Conservation (phyloP, 2,329 filamentous ascomycete species). For the Dactylellina leptospora region DNA sequence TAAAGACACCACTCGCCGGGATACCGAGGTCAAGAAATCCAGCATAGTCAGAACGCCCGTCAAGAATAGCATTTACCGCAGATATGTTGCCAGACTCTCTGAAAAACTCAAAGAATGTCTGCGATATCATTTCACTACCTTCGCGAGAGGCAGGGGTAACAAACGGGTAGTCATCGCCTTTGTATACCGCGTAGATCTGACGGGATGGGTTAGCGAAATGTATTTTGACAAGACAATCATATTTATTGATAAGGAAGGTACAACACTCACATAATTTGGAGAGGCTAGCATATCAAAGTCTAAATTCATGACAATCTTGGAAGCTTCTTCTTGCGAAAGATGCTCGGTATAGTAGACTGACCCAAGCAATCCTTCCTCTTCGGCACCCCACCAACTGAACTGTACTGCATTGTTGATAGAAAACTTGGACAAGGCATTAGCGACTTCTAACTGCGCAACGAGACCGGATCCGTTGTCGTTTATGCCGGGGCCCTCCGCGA, state of each 20-base stretch:
- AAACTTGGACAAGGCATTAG: slow-evolving; percentile 66
- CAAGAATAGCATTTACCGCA: slow-evolving; percentile 64
- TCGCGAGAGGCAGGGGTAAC: slow-evolving; percentile 55
- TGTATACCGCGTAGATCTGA: slow-evolving; percentile 65
- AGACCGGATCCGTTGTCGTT: slow-evolving; percentile 72
- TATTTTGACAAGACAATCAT: background rate
- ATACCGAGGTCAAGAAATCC: slow-evolving; percentile 67
- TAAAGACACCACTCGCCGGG: slow-evolving; percentile 68
- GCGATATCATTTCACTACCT: slow-evolving; percentile 64
- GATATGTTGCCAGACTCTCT: slow-evolving; percentile 59
- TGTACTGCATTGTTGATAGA: slow-evolving; percentile 68
- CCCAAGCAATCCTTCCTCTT: slow-evolving; percentile 71
- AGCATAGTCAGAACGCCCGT: slow-evolving; percentile 69
- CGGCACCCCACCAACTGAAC: slow-evolving; percentile 71
- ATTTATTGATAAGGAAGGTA: background rate
- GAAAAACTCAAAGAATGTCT: slow-evolving; percentile 61
- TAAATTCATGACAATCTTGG: slow-evolving; percentile 72
- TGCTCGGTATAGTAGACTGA: slow-evolving; percentile 67
- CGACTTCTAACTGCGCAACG: slow-evolving; percentile 68
- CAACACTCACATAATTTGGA: slow-evolving; percentile 64
- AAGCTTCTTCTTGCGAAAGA: slow-evolving; percentile 63
- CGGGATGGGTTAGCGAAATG: background rate
- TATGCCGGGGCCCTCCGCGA: slow-evolving; percentile 69
- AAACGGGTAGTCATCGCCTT: slow-evolving; percentile 61
- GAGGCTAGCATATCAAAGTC: slow-evolving; percentile 76